These are phyloP conservation scores for Tolypocladium tropicale DNA, from an alignment of 2,329 filamentous ascomycete species.

Conservation along the genomic window DNA sequence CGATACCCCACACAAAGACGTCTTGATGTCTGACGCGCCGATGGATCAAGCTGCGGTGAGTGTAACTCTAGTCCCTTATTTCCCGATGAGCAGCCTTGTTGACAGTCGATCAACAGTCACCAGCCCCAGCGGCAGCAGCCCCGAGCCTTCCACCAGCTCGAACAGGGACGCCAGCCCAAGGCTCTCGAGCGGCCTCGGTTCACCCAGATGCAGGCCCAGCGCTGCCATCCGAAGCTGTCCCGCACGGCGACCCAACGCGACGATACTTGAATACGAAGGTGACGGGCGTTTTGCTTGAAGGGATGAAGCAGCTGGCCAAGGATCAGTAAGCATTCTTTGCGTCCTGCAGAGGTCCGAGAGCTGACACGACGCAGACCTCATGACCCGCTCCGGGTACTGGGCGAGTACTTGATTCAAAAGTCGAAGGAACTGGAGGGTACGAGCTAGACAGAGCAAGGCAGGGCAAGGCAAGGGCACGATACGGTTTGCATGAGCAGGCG, in stretches of 20 bases:
- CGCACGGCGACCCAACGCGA: conserved; percentile 58
- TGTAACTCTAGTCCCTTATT: neutral
- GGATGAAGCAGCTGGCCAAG: conserved; percentile 62
- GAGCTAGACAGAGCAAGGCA: conserved; percentile 7
- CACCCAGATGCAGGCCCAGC: conserved; percentile 42
- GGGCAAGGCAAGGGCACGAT: conserved; percentile 1
- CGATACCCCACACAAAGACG: conserved; percentile 23
- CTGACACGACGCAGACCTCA: conserved; percentile 37
- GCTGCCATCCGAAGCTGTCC: conserved; percentile 49
- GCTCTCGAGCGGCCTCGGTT: conserved; percentile 45
- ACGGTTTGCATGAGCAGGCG: neutral
- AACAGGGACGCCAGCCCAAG: conserved; percentile 38
- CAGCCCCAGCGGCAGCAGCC: conserved; percentile 23
- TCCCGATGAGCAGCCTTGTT: neutral
- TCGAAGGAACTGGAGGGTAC: conserved; percentile 52
- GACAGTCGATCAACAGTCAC: conserved; percentile 15
- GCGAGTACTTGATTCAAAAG: conserved; percentile 59
- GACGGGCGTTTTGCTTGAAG: conserved; percentile 57
- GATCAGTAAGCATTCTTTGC: conserved; percentile 48
- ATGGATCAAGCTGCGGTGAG: conserved; percentile 29
- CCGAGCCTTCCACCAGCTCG: conserved; percentile 32
- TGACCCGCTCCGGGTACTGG: conserved; percentile 58
- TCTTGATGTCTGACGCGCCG: conserved; percentile 33
- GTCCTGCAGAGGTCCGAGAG: neutral
- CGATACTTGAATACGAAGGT: conserved; percentile 64